A percentile compares a stretch with the other conserved stretches of the same genome.
These are phyloP conservation scores for Withania somnifera DNA, from an alignment of 305 asterid genomes.

Conservation along the genomic window DNA sequence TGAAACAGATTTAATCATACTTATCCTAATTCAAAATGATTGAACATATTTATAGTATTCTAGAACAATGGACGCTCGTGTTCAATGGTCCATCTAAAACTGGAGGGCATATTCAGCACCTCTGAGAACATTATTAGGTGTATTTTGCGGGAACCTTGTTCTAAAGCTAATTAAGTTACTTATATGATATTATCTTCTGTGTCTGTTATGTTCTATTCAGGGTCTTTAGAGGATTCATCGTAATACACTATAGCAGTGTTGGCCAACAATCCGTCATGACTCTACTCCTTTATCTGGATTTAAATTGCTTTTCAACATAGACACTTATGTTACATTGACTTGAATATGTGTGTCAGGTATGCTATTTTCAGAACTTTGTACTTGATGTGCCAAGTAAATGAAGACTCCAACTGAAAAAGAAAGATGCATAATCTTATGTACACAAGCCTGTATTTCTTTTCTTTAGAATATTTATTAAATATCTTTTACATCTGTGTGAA, in stretches of 20 bases:
- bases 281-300: neutral
- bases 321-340: neutral
- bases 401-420: neutral
- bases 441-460: neutral
- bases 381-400: neutral
- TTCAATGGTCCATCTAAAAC: too few relatives aligned
- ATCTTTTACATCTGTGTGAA: conserved; percentile 7
- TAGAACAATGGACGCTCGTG: too few relatives aligned
- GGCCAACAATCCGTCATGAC: neutral
- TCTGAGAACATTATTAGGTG: too few relatives aligned
- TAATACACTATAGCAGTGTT: neutral
- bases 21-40: too few relatives aligned
- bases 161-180: neutral
- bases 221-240: neutral
- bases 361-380: neutral
- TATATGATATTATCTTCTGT: neutral
- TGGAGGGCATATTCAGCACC: too few relatives aligned
- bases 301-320: neutral
- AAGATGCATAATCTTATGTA: neutral
- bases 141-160: too few relatives aligned
- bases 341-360: neutral
- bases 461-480: neutral
- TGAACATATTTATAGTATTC: too few relatives aligned
- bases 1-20: too few relatives aligned
- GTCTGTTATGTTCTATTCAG: neutral